phyloP scores from a whole-genome alignment of 1,284 basidiomycete species.

The Ceraceosorus bombacis region DNA sequence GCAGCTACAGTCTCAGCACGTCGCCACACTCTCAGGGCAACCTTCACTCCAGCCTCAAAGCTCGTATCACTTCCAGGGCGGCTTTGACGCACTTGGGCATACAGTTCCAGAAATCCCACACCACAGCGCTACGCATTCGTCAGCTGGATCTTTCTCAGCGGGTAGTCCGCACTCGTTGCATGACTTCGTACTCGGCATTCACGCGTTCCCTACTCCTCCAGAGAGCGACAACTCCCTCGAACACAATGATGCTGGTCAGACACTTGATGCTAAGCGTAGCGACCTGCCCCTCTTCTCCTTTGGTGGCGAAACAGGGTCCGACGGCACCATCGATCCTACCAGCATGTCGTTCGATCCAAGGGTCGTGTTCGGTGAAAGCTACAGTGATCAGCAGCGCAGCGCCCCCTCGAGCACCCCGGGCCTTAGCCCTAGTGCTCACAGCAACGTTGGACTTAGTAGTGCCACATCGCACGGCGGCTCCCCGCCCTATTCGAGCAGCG shows the following conservation, averaged over 20 bases:
- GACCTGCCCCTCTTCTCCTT: too few species aligned
- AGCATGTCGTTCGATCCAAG: too few species aligned
- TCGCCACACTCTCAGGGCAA: not conserved
- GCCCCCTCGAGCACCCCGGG: not conserved
- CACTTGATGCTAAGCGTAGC: not conserved
- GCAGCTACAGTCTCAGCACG: not conserved
- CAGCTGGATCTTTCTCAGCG: too few species aligned
- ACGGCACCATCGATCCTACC: too few species aligned
- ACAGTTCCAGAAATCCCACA: too few species aligned
- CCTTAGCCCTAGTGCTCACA: not conserved
- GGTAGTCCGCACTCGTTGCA: slow-evolving; percentile 15
- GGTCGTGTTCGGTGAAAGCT: too few species aligned
- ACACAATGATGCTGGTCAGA: not conserved
- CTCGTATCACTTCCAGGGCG: not conserved
- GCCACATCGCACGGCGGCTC: not conserved
- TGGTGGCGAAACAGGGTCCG: too few species aligned
- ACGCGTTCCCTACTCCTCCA: slow-evolving; percentile 25
- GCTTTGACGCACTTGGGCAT: not conserved
- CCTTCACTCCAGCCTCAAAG: too few species aligned
- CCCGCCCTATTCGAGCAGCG: not conserved
- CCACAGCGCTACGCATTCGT: too few species aligned
- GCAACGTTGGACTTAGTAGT: not conserved
- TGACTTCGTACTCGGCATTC: slow-evolving; percentile 28
- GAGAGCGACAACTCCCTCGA: slow-evolving; percentile 15
- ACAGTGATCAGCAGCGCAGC: slow-evolving; percentile 3